phyloP scores from a whole-genome alignment of 1,139 yeast genomes.

The Hyphopichia khmerensis region DNA sequence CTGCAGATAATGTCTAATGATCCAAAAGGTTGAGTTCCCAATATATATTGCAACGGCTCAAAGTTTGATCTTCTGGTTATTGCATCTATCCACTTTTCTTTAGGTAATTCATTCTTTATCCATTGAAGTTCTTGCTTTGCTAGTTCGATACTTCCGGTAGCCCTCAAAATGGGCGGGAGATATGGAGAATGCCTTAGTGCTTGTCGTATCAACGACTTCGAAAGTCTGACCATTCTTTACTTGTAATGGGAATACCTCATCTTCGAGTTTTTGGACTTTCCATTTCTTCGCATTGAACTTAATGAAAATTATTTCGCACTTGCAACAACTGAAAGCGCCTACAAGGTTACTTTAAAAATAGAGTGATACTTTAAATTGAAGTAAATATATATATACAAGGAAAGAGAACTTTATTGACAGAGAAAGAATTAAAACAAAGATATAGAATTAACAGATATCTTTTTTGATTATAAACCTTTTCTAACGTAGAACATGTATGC shows the following conservation, averaged over 20 bases:
- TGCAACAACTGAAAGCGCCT: too few species aligned
- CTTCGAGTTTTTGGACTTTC: background rate
- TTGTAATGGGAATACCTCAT: background rate
- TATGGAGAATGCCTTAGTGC: conserved; percentile 26
- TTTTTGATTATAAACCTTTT: conserved; percentile 54
- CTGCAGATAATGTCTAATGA: conserved; percentile 56
- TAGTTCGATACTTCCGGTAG: conserved; percentile 24
- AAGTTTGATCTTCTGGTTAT: conserved; percentile 38
- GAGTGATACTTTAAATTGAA: background rate
- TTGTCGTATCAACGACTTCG: conserved; percentile 21
- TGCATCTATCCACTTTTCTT: conserved; percentile 33
- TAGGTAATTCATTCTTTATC: conserved; percentile 42
- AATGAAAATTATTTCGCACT: too few species aligned
- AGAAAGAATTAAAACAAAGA: background rate
- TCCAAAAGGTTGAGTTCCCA: conserved; percentile 89
- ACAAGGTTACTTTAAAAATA: too few species aligned
- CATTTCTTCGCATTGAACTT: too few species aligned
- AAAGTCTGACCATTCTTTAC: conserved; percentile 29
- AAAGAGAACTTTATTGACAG: background rate
- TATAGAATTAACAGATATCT: background rate
- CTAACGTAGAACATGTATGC: conserved; percentile 94
- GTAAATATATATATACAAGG: conserved; percentile 1
- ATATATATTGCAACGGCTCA: conserved; percentile 78
- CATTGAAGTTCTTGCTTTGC: conserved; percentile 40
- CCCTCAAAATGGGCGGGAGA: conserved; percentile 33